Conservation (phyloP, 23 red algal species). For the Gracilaria caudata region DNA sequence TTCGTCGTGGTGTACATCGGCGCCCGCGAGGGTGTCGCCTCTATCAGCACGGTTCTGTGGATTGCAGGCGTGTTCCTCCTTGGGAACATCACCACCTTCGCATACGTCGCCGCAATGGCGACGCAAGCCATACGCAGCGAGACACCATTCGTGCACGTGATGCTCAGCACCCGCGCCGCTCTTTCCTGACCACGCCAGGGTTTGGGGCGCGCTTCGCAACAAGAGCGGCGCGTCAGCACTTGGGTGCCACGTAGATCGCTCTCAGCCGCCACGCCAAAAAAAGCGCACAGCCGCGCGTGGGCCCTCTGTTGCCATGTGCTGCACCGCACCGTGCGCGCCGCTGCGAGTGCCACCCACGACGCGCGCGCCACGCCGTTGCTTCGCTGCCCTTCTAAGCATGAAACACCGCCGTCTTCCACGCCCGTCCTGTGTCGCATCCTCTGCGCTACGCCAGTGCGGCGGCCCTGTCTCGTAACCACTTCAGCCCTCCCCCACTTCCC, state of each 20-base stretch:
- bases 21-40: neutral
- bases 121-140: neutral
- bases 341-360: neutral
- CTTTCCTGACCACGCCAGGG: too few species aligned
- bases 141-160: neutral
- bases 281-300: neutral
- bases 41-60: neutral
- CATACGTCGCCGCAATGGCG: neutral
- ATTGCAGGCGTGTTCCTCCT: neutral
- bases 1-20: conserved; percentile 2
- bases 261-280: neutral
- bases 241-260: neutral
- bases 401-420: neutral
- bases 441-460: too few species aligned
- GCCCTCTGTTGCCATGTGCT: too few species aligned
- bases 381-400: neutral
- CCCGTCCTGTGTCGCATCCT: too few species aligned
- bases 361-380: neutral
- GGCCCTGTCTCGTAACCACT: too few species aligned
- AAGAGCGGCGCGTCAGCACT: too few species aligned
- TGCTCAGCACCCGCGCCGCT: neutral
- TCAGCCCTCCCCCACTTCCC: too few species aligned
- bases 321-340: neutral
- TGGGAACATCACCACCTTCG: neutral
- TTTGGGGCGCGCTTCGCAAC: too few species aligned